Percentiles rank a stretch among this genome's conserved stretches.
phyloP scores from a whole-genome alignment of 179 eudicot genomes.

The Heliamphora pulchella region DNA sequence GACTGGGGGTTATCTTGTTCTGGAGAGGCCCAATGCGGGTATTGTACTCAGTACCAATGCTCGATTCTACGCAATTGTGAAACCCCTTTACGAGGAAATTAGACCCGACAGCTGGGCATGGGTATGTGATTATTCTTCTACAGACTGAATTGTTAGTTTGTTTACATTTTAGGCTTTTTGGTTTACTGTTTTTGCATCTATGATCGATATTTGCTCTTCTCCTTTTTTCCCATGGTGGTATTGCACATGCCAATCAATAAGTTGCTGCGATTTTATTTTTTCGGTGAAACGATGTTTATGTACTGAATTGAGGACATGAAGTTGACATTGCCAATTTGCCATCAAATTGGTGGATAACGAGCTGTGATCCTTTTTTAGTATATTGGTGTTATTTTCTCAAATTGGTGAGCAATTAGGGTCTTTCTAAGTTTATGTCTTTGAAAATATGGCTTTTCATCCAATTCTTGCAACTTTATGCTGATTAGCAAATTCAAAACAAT shows the following conservation, averaged over 20 bases:
- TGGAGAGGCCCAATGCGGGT: conserved; percentile 97
- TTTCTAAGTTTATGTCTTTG: not conserved
- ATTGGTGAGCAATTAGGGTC: not conserved
- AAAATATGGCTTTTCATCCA: not conserved
- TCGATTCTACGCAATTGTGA: conserved; percentile 81
- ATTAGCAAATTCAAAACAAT: not conserved
- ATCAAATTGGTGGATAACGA: not conserved
- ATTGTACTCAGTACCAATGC: conserved; percentile 92
- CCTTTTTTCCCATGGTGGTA: not conserved
- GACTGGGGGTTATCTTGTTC: conserved; percentile 88
- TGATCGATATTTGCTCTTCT: no score
- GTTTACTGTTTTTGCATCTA: not conserved
- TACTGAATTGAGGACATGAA: not conserved
- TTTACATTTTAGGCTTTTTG: not conserved
- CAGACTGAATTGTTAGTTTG: not conserved
- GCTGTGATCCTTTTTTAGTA: not conserved
- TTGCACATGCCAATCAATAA: not conserved
- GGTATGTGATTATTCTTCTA: conserved; percentile 41
- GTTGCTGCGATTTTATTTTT: not conserved
- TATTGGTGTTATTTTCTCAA: not conserved
- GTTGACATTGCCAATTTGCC: not conserved
- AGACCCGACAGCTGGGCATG: conserved; percentile 68
- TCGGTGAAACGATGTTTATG: not conserved
- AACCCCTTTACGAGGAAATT: conserved; percentile 54
- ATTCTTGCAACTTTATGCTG: not conserved